Conservation (phyloP, 495 filamentous ascomycete genomes). For the Trypethelium eluteriae region DNA sequence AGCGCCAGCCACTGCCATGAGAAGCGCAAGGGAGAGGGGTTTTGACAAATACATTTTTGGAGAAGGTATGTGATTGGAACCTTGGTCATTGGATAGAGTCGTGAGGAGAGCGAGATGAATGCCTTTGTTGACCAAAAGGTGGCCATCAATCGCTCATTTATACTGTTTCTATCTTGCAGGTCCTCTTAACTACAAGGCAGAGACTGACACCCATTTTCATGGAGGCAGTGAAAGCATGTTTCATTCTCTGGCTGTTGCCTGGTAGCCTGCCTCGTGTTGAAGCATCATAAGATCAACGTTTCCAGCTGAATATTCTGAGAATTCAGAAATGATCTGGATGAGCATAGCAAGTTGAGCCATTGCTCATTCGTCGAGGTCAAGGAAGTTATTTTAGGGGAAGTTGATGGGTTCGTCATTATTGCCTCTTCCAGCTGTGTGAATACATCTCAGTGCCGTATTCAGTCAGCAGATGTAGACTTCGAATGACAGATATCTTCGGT, state of each 20-base stretch:
- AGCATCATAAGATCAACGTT: slow-evolving; percentile 7
- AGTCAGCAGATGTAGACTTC: background rate
- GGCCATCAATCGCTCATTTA: slow-evolving; percentile 3
- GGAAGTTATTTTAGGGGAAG: slow-evolving; percentile 7
- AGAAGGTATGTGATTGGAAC: slow-evolving; percentile 8
- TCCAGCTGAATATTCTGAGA: slow-evolving; percentile 7
- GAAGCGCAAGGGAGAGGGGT: slow-evolving; percentile 6
- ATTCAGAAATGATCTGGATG: background rate
- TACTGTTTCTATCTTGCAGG: slow-evolving; percentile 12
- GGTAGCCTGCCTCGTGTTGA: background rate
- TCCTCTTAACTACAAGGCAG: slow-evolving; percentile 9
- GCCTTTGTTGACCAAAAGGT: slow-evolving; percentile 1
- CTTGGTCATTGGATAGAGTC: slow-evolving; percentile 6
- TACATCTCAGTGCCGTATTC: background rate
- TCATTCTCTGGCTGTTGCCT: background rate
- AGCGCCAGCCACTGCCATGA: slow-evolving; percentile 9
- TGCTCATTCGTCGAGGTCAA: slow-evolving; percentile 11
- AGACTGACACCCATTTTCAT: slow-evolving; percentile 3
- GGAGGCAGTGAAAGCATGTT: slow-evolving; percentile 8
- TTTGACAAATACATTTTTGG: slow-evolving; percentile 10
- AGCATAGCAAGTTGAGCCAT: background rate
- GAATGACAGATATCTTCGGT: background rate
- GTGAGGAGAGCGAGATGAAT: slow-evolving; percentile 2
- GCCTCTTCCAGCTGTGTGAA: background rate
- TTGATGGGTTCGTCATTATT: slow-evolving; percentile 2